Evolutionary conservation across 1,284 basidiomycete genomes (phyloP).

Genomic region (Cutaneotrichosporon mucoides): DNA sequence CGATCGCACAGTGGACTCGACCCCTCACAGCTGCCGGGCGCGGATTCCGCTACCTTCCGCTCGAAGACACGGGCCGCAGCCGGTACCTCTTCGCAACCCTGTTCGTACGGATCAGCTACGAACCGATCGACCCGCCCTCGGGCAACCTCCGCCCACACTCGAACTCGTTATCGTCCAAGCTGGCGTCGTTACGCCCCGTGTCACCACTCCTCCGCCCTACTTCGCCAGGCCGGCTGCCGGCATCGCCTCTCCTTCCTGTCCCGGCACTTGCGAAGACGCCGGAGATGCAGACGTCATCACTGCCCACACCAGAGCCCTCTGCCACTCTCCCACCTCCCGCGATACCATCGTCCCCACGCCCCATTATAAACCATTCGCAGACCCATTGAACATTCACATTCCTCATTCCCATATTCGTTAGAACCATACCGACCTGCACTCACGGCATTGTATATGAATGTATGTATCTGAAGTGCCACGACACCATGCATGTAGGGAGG

Average conservation of each 20-base stretch:
- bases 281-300: too few species aligned
- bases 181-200: not conserved
- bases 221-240: not conserved
- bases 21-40: conserved; percentile 39
- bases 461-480: too few species aligned
- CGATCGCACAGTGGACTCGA: conserved; percentile 63
- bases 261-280: not conserved
- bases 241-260: not conserved
- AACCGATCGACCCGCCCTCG: conserved; percentile 47
- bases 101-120: conserved; percentile 55
- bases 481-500: too few species aligned
- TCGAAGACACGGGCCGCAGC: conserved; percentile 74
- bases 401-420: too few species aligned
- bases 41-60: conserved; percentile 79
- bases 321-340: not conserved
- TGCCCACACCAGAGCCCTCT: too few species aligned
- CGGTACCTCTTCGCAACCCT: conserved; percentile 84
- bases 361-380: too few species aligned
- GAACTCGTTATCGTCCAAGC: conserved; percentile 59
- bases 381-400: too few species aligned
- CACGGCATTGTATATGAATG: too few species aligned
- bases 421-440: too few species aligned
- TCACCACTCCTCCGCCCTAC: not conserved
- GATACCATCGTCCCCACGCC: too few species aligned
- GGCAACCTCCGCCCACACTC: conserved; percentile 55